Base-by-base conservation (phyloP, 2,329 filamentous ascomycete species). In the Cadophora gregata region DNA sequence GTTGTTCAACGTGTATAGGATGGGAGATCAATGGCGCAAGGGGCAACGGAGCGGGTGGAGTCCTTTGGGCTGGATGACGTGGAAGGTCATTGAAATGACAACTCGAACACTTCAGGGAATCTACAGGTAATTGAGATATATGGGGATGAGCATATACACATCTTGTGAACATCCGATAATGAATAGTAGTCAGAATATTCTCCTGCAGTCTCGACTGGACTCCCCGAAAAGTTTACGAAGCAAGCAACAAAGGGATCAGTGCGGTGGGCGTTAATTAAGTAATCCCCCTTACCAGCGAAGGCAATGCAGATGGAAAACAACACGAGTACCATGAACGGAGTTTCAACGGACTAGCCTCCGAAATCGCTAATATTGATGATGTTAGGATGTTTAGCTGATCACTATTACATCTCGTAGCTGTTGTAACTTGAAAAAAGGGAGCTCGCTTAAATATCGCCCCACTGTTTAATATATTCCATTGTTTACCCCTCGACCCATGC, bases 391-490 rank as follows among this genome's bases (percentile, higher is more conserved):
- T 36, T 36, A 36, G 2, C 9, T 36, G 33, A 36, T 36, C 14
- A 36, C 14, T 14, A 36, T 14, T 8, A 9, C 14, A 36, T 36
- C 14, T 36, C 33, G 33, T 14, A 36, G 33, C 33, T 36, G 33
- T 36, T 36, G 8, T 45, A 19, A 16, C 16, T 45, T 45, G 12
- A 5, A 16, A n/a, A 47, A 21, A 38, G 16, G 31, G 55, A 3
- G 1, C 55, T 58, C 55, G 55, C 55, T 58, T 58, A 58, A 27
- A 3, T 12, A 4, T 19, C 21, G 55, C 31, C 21, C 33, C 55
- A 42, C n/a, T 24, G 27, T 58, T 19, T 25, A 42, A 42, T 12
- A n/a, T 58, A 56, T n/a, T n/a, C n/a, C n/a, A n/a, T 56, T 56
- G 51, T 58, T 21, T n/a, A n/a, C n/a, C n/a, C n/a, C n/a, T n/a